These are phyloP conservation scores for Larix kaempferi DNA, from an alignment of 75 land plant species.

Conservation along the genomic window DNA sequence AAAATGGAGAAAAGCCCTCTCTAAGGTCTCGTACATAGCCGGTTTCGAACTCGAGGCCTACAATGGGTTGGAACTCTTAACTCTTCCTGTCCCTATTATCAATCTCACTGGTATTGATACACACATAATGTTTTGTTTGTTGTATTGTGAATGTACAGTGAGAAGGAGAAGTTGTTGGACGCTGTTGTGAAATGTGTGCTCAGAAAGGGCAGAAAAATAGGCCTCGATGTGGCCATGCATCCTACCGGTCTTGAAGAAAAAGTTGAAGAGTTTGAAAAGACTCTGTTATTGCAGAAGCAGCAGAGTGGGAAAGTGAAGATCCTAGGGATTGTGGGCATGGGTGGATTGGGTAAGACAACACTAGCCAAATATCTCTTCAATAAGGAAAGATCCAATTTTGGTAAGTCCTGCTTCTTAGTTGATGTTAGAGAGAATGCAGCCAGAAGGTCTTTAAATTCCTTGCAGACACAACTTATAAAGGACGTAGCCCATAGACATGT, in stretches of 20 bases:
- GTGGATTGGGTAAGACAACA: neutral
- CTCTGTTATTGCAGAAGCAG: neutral
- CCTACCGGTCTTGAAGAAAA: neutral
- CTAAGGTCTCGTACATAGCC: neutral
- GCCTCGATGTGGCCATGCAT: neutral
- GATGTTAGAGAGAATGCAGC: neutral
- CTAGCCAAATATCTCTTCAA: conserved; percentile 1
- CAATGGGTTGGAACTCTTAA: neutral
- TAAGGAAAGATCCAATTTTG: neutral
- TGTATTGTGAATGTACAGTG: neutral
- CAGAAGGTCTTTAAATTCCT: neutral
- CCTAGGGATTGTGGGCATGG: conserved; percentile 2
- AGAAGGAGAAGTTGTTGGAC: neutral
- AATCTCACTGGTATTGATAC: no score
- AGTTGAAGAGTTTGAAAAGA: neutral
- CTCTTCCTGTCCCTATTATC: neutral
- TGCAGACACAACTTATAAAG: neutral
- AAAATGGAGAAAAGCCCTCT: neutral
- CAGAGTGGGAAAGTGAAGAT: neutral
- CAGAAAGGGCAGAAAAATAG: neutral
- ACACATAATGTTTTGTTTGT: neutral
- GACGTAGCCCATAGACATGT: neutral
- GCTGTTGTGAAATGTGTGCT: neutral
- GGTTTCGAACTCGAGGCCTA: neutral
- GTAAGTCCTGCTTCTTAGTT: neutral